Base-by-base conservation (phyloP, 768 basidiomycete genomes). In the Trametes cingulata region DNA sequence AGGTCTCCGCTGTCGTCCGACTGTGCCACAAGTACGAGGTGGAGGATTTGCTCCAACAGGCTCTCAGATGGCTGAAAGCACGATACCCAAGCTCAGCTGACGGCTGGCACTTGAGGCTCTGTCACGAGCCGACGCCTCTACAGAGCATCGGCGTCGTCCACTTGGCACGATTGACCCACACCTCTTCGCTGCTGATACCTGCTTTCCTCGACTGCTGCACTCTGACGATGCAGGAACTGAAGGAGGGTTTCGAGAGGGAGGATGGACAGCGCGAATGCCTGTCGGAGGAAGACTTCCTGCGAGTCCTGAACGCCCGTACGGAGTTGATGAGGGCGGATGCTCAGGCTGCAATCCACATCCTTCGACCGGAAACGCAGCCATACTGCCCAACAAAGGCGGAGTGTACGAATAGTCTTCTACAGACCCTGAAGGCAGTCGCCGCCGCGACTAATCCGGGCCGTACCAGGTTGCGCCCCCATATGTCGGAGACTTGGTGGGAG, bases 11-110 rank as follows among this genome's bases (percentile, higher is more conserved):
- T 2, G 20, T 22, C 33, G 24, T 41, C 9, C 42, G 41, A 3
- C 41, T 43, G 14, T 39, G 42, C 25, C 25, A 54, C 41, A 54
- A 42, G 41, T 45, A 54, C 52, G 24, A 54, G 15, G 17, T 54
- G 13, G 41, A 42, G 12, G 19, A 19, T 1, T 25, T 45, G 17
- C 3, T 43, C 2, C 0, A 40, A 5, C 5, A 52, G 17, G 36
- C 37, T 36, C 8, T 43, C 41, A 15, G 3, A 0, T 33, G 22
- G 8, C 41, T 54, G 22, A 29, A 41, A 39, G 24, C 14, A 2
- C 25, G 10, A 7, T 56, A 19, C 24, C 36, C 56, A 17, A 5
- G 10, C 29, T 33, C 29, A 5, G 29, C 29, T n/a, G 37, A 49
- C 10, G 14, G 8, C 3, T 56, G 22, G 52, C 15, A 19, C 17